Conservation (phyloP, 306 rosid genomes). For the Fagus sylvatica region DNA sequence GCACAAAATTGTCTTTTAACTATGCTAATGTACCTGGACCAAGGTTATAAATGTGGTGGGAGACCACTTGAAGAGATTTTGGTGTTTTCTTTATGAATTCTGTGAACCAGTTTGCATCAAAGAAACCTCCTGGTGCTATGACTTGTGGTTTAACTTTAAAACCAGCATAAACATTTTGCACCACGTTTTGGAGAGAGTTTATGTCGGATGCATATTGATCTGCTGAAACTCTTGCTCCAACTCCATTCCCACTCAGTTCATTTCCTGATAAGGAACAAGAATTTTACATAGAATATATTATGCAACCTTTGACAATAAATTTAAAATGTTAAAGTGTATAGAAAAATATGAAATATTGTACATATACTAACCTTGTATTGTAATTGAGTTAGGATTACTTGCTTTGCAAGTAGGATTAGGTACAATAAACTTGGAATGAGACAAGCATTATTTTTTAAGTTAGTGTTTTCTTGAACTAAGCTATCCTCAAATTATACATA, state of each 20-base stretch:
- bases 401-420: no score
- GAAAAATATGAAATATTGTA: not conserved
- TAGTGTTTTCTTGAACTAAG: no score
- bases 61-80: constrained; percentile 43
- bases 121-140: constrained; percentile 93
- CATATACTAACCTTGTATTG: not conserved
- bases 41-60: constrained; percentile 88
- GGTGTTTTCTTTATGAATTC: constrained; percentile 54
- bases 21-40: constrained; percentile 67
- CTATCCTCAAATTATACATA: no score
- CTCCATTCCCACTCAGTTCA: constrained; percentile 81
- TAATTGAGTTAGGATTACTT: no score
- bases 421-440: no score
- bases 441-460: no score
- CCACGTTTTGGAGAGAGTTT: constrained; percentile 46
- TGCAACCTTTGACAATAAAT: not conserved
- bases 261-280: constrained; percentile 51
- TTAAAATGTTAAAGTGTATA: not conserved
- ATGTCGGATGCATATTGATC: constrained; percentile 69
- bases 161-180: constrained; percentile 45
- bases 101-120: constrained; percentile 68
- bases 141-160: constrained; percentile 59
- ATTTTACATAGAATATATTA: not conserved
- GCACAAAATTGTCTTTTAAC: no score
- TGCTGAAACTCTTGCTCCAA: constrained; percentile 64